Conservation (phyloP, 768 basidiomycete genomes). For the button mushroom (Agaricus bisporus) region DNA sequence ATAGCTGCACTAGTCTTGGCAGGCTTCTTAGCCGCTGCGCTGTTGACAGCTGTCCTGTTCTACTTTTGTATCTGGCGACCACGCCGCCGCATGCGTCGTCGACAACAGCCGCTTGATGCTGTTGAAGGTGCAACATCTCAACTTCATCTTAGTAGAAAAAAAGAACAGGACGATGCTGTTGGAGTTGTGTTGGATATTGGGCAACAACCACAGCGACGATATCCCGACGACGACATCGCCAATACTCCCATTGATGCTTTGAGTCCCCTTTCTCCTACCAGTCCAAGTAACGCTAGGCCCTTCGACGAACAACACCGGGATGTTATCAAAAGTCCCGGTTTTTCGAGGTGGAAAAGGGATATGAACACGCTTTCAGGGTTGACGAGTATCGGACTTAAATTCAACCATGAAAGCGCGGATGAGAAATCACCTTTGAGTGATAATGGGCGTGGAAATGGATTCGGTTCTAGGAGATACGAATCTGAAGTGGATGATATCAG, state of each 20-base stretch:
- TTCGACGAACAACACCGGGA: slow-evolving; percentile 12
- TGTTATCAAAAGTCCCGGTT: slow-evolving; percentile 30
- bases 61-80: slow-evolving; percentile 44
- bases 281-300: background rate
- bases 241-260: slow-evolving; percentile 1
- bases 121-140: too few relatives aligned
- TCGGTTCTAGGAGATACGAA: slow-evolving; percentile 1
- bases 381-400: slow-evolving; percentile 31
- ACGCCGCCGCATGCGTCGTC: slow-evolving; percentile 24
- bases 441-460: slow-evolving; percentile 17
- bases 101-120: slow-evolving; percentile 7
- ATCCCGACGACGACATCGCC: background rate
- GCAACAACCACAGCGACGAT: background rate
- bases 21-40: slow-evolving; percentile 42
- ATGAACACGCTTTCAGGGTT: slow-evolving; percentile 27
- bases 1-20: slow-evolving; percentile 64
- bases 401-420: slow-evolving; percentile 30
- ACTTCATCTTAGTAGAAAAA: background rate
- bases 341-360: slow-evolving; percentile 39
- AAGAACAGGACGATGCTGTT: background rate
- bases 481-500: background rate
- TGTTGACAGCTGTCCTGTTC: slow-evolving; percentile 34
- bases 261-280: background rate
- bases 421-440: slow-evolving; percentile 16
- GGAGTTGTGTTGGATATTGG: background rate